These are phyloP conservation scores for Croton setiger DNA, from an alignment of 441 rosid species.

Conservation along the genomic window DNA sequence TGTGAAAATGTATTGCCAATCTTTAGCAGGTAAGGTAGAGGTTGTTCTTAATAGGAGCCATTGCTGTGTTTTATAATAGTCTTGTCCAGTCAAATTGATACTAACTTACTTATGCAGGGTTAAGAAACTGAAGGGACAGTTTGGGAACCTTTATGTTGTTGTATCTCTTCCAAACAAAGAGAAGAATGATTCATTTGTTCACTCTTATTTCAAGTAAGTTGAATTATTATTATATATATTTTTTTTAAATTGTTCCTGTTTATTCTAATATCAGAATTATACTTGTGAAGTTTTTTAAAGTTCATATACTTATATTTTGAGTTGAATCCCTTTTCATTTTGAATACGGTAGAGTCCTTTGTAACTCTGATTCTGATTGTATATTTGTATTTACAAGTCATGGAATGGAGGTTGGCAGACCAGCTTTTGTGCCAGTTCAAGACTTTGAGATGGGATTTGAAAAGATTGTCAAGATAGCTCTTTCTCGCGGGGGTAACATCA, in stretches of 20 bases:
- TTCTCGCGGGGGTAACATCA: conserved; percentile 64
- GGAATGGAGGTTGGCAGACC: conserved; percentile 87
- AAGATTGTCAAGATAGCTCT: conserved; percentile 82
- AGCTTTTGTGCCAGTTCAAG: conserved; percentile 70
- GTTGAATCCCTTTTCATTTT: background rate
- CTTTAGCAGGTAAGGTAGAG: conserved; percentile 53
- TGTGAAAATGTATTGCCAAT: conserved; percentile 32
- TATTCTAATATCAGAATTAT: too few relatives aligned
- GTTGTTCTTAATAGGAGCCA: background rate
- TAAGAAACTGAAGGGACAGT: conserved; percentile 60
- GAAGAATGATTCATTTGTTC: conserved; percentile 66
- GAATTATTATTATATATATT: too few relatives aligned
- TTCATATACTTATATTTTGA: background rate
- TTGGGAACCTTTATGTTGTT: conserved; percentile 66
- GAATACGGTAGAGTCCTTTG: background rate
- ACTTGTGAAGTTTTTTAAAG: background rate
- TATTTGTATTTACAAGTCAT: conserved; percentile 35
- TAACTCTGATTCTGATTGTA: background rate
- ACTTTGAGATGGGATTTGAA: conserved; percentile 92
- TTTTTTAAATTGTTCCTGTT: too few relatives aligned
- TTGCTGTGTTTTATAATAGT: conserved; percentile 9
- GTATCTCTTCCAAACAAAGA: conserved; percentile 55
- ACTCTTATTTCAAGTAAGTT: conserved; percentile 79
- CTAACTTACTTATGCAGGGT: conserved; percentile 38
- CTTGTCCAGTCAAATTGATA: background rate